These are phyloP conservation scores for Trichoderma erinaceum DNA, from an alignment of 495 filamentous ascomycete species.

Conservation along the genomic window DNA sequence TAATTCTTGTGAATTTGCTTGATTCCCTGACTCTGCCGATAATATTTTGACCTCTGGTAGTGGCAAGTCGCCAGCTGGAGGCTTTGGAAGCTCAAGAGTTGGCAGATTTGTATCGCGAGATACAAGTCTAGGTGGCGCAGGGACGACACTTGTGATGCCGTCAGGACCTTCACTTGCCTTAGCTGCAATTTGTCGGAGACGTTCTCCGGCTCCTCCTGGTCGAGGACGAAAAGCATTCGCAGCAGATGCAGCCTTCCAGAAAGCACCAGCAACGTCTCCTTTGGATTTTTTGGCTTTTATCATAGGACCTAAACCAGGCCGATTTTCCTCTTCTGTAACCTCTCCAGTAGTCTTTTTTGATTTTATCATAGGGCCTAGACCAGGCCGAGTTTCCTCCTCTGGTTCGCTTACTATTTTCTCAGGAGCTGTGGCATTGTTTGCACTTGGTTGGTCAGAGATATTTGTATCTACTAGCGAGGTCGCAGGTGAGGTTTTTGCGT, in stretches of 20 bases:
- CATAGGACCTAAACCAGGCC: constrained; percentile 86
- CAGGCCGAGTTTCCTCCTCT: constrained; percentile 57
- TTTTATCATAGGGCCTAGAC: constrained; percentile 87
- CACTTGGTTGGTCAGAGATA: neutral
- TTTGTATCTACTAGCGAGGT: neutral
- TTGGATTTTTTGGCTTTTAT: constrained; percentile 63
- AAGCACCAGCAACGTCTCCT: constrained; percentile 65
- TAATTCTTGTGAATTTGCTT: constrained; percentile 31
- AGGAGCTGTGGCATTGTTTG: neutral
- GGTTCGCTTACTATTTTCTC: neutral
- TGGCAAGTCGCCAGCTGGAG: constrained; percentile 27
- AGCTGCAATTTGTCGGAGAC: constrained; percentile 49
- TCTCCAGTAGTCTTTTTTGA: constrained; percentile 57
- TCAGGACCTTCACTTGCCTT: constrained; percentile 62
- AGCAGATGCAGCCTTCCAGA: constrained; percentile 77
- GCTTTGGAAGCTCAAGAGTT: constrained; percentile 25
- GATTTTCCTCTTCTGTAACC: constrained; percentile 49
- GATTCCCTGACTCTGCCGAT: constrained; percentile 31
- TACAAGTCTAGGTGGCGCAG: constrained; percentile 55
- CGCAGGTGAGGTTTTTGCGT: neutral
- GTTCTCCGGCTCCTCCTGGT: constrained; percentile 72
- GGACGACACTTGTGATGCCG: constrained; percentile 81
- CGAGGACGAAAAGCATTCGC: constrained; percentile 69
- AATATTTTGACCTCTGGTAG: constrained; percentile 50
- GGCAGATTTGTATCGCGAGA: constrained; percentile 15